These are phyloP conservation scores for Zygosaccharomyces bailii DNA, from an alignment of 805 yeast genomes.

Conservation along the genomic window DNA sequence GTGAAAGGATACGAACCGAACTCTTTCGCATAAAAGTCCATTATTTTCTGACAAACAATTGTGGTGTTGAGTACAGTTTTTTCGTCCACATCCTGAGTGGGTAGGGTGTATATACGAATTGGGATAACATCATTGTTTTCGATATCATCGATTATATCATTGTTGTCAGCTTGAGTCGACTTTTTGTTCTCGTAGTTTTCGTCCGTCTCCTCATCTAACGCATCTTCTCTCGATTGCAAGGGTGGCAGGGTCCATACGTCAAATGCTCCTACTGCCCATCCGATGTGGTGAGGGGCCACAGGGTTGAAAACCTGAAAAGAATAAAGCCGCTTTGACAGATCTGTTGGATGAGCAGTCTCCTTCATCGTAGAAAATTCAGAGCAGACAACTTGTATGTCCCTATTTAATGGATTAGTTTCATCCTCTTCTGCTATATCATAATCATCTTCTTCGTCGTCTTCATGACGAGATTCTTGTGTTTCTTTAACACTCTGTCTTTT, in stretches of 20 bases:
- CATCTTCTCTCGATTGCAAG: slow-evolving; percentile 19
- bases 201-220: slow-evolving; percentile 35
- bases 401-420: slow-evolving; percentile 27
- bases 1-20: slow-evolving; percentile 92
- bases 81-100: slow-evolving; percentile 45
- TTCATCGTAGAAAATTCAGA: slow-evolving; percentile 65
- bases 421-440: slow-evolving; percentile 37
- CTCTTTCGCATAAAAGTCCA: slow-evolving; percentile 80
- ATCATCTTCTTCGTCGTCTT: slow-evolving; percentile 36
- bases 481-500: slow-evolving; percentile 32
- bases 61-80: slow-evolving; percentile 66
- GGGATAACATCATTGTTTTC: slow-evolving; percentile 47
- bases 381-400: slow-evolving; percentile 62
- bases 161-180: slow-evolving; percentile 19
- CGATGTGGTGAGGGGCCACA: slow-evolving; percentile 88
- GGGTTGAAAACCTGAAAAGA: slow-evolving; percentile 76
- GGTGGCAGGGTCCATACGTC: slow-evolving; percentile 43
- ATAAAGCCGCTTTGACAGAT: slow-evolving; percentile 68
- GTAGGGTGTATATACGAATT: slow-evolving; percentile 59
- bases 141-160: slow-evolving; percentile 33
- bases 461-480: slow-evolving; percentile 30
- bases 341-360: slow-evolving; percentile 73
- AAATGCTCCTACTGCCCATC: slow-evolving; percentile 93
- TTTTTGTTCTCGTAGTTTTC: slow-evolving; percentile 39
- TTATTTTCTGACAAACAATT: slow-evolving; percentile 67